phyloP scores from a whole-genome alignment of 2,329 filamentous ascomycete species.

The Chrysosphaeria jannelii region DNA sequence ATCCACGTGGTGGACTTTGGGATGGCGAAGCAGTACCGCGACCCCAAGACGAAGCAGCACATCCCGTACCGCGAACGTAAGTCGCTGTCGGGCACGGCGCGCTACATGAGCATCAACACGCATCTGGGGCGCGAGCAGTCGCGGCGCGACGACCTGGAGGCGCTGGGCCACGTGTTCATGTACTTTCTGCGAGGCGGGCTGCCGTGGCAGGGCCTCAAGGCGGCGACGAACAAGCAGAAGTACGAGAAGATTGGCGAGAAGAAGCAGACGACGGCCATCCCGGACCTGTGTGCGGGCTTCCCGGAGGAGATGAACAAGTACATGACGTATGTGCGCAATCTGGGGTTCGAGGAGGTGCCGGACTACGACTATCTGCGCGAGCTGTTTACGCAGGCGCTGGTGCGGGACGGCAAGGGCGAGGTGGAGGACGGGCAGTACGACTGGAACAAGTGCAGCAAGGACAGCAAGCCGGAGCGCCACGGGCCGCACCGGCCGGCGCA shows the following conservation, averaged over 20 bases:
- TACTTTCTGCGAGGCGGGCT: constrained; percentile 43
- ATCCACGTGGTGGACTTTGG: constrained; percentile 98
- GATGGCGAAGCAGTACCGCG: constrained; percentile 98
- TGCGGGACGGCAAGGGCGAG: too few relatives aligned
- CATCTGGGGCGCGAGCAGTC: constrained; percentile 92
- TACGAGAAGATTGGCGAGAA: constrained; percentile 99
- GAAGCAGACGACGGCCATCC: constrained; percentile 93
- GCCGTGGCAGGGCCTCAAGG: constrained; percentile 62
- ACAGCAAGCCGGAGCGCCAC: constrained; percentile 46
- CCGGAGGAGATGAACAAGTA: constrained; percentile 97
- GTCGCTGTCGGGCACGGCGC: constrained; percentile 79
- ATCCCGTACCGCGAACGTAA: constrained; percentile 94
- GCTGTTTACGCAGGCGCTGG: constrained; percentile 78
- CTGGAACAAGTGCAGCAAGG: constrained; percentile 91
- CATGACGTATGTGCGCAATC: constrained; percentile 83
- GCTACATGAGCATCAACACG: constrained; percentile 99
- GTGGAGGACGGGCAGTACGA: constrained; percentile 97
- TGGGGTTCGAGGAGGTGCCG: constrained; percentile 92
- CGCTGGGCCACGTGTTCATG: constrained; percentile 46
- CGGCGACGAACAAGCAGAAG: constrained; percentile 71
- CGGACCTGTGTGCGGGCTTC: constrained; percentile 88
- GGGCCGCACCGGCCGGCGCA: too few relatives aligned
- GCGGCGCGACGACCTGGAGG: constrained; percentile 81
- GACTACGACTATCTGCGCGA: constrained; percentile 96
- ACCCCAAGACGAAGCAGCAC: constrained; percentile 97